phyloP scores from a whole-genome alignment of 495 filamentous ascomycete genomes.

The Cercophora sp. region DNA sequence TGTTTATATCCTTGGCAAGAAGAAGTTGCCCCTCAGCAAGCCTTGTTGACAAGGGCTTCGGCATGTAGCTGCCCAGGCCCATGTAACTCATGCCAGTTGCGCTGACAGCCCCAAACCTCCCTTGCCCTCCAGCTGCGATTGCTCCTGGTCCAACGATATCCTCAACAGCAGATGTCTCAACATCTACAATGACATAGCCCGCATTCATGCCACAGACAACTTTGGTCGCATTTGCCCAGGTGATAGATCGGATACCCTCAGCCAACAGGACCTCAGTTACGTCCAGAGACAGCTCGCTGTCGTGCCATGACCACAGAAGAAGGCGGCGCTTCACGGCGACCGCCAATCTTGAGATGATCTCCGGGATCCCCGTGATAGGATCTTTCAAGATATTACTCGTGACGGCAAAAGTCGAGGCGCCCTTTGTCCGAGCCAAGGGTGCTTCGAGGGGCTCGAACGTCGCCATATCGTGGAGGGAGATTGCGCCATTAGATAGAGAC shows the following conservation, averaged over 20 bases:
- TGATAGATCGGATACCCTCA: constrained; percentile 76
- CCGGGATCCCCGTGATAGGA: constrained; percentile 74
- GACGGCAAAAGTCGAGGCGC: constrained; percentile 84
- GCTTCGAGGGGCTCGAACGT: constrained; percentile 77
- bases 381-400: constrained; percentile 95
- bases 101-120: constrained; percentile 57
- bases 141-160: constrained; percentile 79
- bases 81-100: constrained; percentile 88
- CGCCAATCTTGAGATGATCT: constrained; percentile 84
- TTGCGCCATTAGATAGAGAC: constrained; percentile 80
- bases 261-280: constrained; percentile 72
- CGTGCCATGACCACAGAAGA: constrained; percentile 90
- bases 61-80: constrained; percentile 84
- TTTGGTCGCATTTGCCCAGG: constrained; percentile 82
- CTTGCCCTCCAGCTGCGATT: constrained; percentile 61
- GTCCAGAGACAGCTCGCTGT: constrained; percentile 77
- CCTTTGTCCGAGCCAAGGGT: constrained; percentile 63
- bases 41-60: constrained; percentile 80
- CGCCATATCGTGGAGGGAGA: constrained; percentile 84
- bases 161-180: constrained; percentile 62
- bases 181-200: constrained; percentile 84
- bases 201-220: constrained; percentile 83
- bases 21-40: constrained; percentile 79
- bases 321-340: constrained; percentile 90
- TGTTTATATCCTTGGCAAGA: constrained; percentile 93